These are phyloP conservation scores for Alternaria brassicicola DNA, from an alignment of 2,329 filamentous ascomycete species.

Conservation along the genomic window DNA sequence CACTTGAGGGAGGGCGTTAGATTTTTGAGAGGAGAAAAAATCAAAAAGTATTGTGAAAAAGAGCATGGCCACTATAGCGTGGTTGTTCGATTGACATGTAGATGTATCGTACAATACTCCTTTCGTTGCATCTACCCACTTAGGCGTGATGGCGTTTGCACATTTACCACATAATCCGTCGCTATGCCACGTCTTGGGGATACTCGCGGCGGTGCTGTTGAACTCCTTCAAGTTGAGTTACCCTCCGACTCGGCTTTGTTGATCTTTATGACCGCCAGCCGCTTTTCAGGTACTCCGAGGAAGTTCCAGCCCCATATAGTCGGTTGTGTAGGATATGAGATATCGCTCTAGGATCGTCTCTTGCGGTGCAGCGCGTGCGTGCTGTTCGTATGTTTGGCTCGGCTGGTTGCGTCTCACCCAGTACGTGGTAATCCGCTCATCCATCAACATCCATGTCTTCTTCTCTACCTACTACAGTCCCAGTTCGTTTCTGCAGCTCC, in stretches of 20 bases:
- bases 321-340: neutral
- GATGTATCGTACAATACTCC: neutral
- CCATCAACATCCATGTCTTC: slow-evolving; percentile 30
- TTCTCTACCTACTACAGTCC: slow-evolving; percentile 10
- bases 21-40: neutral
- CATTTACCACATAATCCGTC: neutral
- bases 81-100: neutral
- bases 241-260: neutral
- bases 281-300: neutral
- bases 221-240: neutral
- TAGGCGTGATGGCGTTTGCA: neutral
- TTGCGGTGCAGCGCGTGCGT: neutral
- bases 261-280: neutral
- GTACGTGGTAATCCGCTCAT: slow-evolving; percentile 7
- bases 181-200: neutral
- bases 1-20: slow-evolving; percentile 12
- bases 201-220: neutral
- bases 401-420: neutral
- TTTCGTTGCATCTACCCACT: neutral
- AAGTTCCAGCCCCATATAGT: neutral
- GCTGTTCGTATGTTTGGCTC: neutral
- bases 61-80: neutral
- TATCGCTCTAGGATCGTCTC: neutral
- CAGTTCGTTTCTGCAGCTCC: slow-evolving; percentile 29
- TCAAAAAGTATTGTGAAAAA: neutral